phyloP scores from a whole-genome alignment of 768 basidiomycete species.

The Psilocybe cubensis region DNA sequence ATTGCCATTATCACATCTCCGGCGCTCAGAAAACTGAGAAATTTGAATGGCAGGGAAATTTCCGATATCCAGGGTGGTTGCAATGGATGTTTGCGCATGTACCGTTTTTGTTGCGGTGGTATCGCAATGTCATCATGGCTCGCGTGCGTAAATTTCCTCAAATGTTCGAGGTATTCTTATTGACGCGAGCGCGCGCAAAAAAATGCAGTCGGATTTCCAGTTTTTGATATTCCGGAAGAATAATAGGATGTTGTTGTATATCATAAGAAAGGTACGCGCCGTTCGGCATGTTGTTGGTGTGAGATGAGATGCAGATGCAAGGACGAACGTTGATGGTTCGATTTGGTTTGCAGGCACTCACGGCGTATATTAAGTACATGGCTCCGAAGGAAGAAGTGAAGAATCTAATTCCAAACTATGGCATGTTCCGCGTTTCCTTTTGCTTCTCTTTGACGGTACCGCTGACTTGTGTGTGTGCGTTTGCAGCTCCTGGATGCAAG shows the following conservation, averaged over 20 bases:
- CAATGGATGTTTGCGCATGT: constrained; percentile 61
- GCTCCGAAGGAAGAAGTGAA: constrained; percentile 53
- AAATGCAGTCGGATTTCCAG: constrained; percentile 36
- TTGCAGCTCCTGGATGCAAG: constrained; percentile 61
- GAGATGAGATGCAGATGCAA: background rate
- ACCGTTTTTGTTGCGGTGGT: constrained; percentile 50
- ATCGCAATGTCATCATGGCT: constrained; percentile 52
- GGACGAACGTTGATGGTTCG: background rate
- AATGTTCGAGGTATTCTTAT: background rate
- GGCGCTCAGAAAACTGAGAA: background rate
- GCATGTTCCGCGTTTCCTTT: constrained; percentile 31
- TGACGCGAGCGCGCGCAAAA: too few relatives aligned
- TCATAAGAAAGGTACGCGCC: constrained; percentile 33
- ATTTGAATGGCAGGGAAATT: constrained; percentile 34
- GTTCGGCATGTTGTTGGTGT: background rate
- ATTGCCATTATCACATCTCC: background rate
- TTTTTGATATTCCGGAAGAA: constrained; percentile 45
- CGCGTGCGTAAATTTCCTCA: constrained; percentile 35
- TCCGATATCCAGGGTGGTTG: constrained; percentile 41
- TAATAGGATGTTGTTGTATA: constrained; percentile 33
- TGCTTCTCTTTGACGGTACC: background rate
- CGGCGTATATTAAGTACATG: constrained; percentile 46
- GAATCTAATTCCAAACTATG: constrained; percentile 53
- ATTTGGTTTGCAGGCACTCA: constrained; percentile 38
- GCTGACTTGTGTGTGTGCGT: background rate